Evolutionary conservation across 208 protist species (phyloP), one percentile per base, ranked within the genome.

Genomic region (Crithidia bombi): DNA sequence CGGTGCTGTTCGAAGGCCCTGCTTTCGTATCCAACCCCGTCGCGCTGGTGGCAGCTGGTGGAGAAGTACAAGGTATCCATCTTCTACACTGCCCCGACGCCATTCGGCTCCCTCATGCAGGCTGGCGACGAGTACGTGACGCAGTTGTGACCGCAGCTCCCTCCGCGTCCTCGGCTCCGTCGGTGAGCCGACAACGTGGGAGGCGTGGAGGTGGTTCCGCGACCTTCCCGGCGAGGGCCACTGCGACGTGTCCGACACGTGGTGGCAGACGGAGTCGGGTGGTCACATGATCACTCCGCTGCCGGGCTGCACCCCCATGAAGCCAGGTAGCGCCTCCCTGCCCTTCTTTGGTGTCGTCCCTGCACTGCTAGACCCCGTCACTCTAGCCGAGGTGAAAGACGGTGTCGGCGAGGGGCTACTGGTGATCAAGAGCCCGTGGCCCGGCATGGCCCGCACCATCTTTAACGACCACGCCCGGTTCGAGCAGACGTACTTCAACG

Each of bases 261-360:
- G 90, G 78, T 99, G 98, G n/a, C 98, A 99, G 86, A 99, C 98
- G 1, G 98, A 99, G 87, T 98, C 96, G 41, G 98, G 97, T 47
- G n/a, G 98, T 28, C 92, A 98, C 86, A 90, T 99, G 76, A 92
- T 99, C 52, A 98, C 96, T 7, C 90, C 97, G 36, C 75, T 99
- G 44, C 97, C n/a, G 5, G 97, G 97, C 59, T 94, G 83, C 57
- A 98, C 87, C 1, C 85, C 95, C n/a, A 82, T 83, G 49, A 99
- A 99, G 85, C 93, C 98, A n/a, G 98, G 98, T 28, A 91, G 88
- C 23, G 98, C 97, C 4, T 92, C 96, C 12, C 68, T 97, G 25
- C 98, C 98, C 39, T 99, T 99, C 87, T 99, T 99, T 74, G 98
- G 98, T 38, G 85, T 99, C 30, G 65, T 93, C 61, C 94, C 97